These are phyloP conservation scores for Triticum dicoccoides DNA, from an alignment of 176 grass and related monocot species.

Conservation along the genomic window DNA sequence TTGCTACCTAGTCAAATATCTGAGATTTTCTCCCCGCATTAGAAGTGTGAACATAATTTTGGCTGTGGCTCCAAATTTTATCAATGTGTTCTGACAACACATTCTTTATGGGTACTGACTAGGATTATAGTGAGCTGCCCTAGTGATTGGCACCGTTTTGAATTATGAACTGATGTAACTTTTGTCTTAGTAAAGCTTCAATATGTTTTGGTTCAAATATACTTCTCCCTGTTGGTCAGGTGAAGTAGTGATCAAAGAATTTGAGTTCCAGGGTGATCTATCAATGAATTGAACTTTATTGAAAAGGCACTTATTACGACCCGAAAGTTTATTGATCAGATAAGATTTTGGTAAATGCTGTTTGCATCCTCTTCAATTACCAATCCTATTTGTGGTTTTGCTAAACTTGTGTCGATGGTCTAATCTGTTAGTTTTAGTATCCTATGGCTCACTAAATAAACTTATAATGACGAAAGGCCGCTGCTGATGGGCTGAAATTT, in stretches of 20 bases:
- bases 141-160: too few relatives aligned
- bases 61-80: background rate
- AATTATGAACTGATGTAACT: background rate
- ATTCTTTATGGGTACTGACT: slow-evolving; percentile 5
- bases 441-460: background rate
- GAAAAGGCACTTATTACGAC: background rate
- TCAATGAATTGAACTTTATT: background rate
- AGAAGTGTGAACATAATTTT: background rate
- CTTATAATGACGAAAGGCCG: background rate
- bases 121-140: background rate
- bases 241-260: background rate
- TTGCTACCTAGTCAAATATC: slow-evolving; percentile 2
- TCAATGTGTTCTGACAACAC: background rate
- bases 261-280: background rate
- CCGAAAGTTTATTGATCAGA: background rate
- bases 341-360: background rate
- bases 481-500: background rate
- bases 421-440: background rate
- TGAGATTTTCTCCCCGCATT: background rate
- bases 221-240: background rate
- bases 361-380: background rate
- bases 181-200: slow-evolving; percentile 11
- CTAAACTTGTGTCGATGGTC: background rate
- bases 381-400: background rate
- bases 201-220: background rate